phyloP scores from a whole-genome alignment of 2,329 filamentous ascomycete genomes.

The Pyrenophora tritici-repentis region DNA sequence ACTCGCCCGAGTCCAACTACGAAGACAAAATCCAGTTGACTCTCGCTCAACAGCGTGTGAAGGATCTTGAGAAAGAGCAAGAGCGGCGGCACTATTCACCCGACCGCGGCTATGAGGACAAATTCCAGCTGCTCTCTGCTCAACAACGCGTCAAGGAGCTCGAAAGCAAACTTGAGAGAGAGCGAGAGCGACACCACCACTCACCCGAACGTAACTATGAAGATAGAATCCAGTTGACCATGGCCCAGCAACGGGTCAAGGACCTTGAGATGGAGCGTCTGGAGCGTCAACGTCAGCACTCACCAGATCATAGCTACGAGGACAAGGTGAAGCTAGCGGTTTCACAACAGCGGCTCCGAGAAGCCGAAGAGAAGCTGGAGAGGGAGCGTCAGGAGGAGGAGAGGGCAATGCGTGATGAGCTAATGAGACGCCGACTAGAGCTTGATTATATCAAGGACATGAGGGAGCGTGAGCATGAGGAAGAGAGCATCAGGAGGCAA shows the following conservation, averaged over 20 bases:
- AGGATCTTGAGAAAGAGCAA: conserved; percentile 41
- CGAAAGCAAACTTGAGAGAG: conserved; percentile 10
- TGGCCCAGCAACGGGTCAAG: conserved; percentile 42
- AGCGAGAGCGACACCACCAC: conserved; percentile 15
- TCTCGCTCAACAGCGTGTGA: conserved; percentile 42
- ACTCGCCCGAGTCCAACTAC: conserved; percentile 13
- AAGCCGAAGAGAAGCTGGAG: conserved; percentile 43
- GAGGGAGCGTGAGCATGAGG: conserved; percentile 38
- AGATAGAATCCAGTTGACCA: conserved; percentile 42
- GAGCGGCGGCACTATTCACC: conserved; percentile 25
- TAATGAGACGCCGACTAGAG: conserved; percentile 41
- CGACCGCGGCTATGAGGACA: conserved; percentile 8
- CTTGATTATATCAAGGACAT: conserved; percentile 45
- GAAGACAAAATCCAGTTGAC: conserved; percentile 41
- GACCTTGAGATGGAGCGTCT: conserved; percentile 37
- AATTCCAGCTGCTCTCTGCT: conserved; percentile 11
- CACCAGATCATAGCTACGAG: conserved; percentile 14
- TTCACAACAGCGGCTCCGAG: conserved; percentile 42
- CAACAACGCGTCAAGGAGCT: conserved; percentile 13
- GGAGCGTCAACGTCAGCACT: conserved; percentile 9
- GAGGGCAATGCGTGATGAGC: conserved; percentile 46
- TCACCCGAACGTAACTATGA: conserved; percentile 31
- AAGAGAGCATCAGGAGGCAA: conserved; percentile 30
- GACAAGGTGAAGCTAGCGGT: conserved; percentile 44
- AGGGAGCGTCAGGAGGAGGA: conserved; percentile 43